Percentiles rank a stretch among this genome's conserved stretches.
These are phyloP conservation scores for Fusarium miscanthi DNA, from an alignment of 2,329 filamentous ascomycete species.

Conservation along the genomic window DNA sequence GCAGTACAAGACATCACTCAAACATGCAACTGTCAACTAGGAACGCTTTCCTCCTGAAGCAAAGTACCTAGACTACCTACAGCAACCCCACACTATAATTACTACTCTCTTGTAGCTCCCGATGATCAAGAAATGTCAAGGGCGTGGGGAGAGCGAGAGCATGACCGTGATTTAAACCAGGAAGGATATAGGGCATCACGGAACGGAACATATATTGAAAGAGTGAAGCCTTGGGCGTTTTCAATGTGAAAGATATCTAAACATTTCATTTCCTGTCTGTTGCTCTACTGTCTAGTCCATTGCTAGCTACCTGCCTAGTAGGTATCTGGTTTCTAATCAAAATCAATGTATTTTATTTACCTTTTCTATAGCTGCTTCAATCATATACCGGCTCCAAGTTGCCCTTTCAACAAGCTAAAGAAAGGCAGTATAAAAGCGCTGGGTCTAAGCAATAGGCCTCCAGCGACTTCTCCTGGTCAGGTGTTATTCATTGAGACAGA, in stretches of 20 bases:
- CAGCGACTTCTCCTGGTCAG: not conserved
- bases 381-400: not conserved
- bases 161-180: not conserved
- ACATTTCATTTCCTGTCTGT: not conserved
- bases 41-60: not conserved
- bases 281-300: not conserved
- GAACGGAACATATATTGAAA: not conserved
- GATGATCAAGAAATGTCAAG: not conserved
- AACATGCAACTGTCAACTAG: not conserved
- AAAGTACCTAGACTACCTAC: too few species aligned
- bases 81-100: too few species aligned
- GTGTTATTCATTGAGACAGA: not conserved
- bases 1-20: not conserved
- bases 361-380: not conserved
- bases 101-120: not conserved
- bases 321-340: not conserved
- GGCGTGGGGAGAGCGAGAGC: not conserved
- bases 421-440: not conserved
- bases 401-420: not conserved
- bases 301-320: not conserved
- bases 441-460: not conserved
- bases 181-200: not conserved
- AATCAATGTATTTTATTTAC: not conserved
- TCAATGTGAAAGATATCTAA: not conserved
- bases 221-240: not conserved